phyloP scores from a whole-genome alignment of 169 alveolate genomes.

The Eimeria sp. region DNA sequence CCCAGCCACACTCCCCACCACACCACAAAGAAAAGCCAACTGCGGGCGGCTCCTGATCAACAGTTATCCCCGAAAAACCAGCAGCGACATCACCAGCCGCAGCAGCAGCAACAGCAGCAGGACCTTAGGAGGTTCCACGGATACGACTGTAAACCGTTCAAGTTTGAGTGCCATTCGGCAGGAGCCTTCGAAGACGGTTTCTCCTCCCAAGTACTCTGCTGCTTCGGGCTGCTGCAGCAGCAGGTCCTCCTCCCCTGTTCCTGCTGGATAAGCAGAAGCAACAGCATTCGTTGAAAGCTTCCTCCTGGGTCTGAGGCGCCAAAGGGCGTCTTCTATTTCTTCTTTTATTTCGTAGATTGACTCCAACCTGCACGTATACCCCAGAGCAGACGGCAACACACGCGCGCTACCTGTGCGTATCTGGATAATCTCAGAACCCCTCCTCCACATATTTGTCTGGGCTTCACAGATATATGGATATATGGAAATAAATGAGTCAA shows the following conservation, averaged over 20 bases:
- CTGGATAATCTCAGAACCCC: too few relatives aligned
- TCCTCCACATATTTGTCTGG: too few relatives aligned
- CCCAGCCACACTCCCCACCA: too few relatives aligned
- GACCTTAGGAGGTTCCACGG: conserved; percentile 75
- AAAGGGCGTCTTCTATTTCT: conserved; percentile 88
- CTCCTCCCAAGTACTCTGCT: conserved; percentile 46
- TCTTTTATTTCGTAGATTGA: conserved; percentile 94
- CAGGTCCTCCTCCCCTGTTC: conserved; percentile 26
- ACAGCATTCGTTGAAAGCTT: conserved; percentile 32
- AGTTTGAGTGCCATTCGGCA: conserved; percentile 81
- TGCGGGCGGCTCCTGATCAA: too few relatives aligned
- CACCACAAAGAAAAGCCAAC: too few relatives aligned
- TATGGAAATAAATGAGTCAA: too few relatives aligned
- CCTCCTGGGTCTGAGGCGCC: conserved; percentile 73
- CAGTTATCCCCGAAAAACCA: neutral
- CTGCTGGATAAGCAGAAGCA: conserved; percentile 31
- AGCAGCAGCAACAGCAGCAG: conserved; percentile 8
- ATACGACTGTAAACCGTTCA: conserved; percentile 70
- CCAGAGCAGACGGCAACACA: neutral
- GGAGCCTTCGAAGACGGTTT: conserved; percentile 77
- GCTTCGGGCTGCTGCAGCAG: conserved; percentile 2
- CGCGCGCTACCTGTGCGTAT: neutral
- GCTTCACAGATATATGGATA: too few relatives aligned
- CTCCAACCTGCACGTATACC: conserved; percentile 86
- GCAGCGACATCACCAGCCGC: neutral